These are phyloP conservation scores for Priceomyces haplophilus DNA, from an alignment of 805 yeast species.

Conservation along the genomic window DNA sequence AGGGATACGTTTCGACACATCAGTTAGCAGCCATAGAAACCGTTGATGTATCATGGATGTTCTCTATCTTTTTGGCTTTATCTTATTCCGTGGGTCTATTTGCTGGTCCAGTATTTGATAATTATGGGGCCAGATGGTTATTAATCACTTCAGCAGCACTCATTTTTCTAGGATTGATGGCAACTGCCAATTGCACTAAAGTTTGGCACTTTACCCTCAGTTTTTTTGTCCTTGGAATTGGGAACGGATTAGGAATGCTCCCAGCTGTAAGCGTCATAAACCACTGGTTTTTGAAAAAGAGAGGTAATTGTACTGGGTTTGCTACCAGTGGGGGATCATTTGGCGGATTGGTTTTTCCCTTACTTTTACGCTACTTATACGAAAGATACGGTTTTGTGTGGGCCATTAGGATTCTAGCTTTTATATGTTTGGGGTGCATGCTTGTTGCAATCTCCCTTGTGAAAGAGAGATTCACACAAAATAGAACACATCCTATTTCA, in stretches of 20 bases:
- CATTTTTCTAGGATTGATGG: constrained; percentile 49
- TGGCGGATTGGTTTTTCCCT: constrained; percentile 63
- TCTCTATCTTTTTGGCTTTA: constrained; percentile 53
- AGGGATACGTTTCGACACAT: constrained; percentile 54
- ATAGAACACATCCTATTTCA: not conserved
- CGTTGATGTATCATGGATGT: constrained; percentile 60
- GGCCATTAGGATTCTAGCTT: constrained; percentile 52
- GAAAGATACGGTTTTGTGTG: constrained; percentile 54
- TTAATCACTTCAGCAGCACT: constrained; percentile 42
- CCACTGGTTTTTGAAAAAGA: constrained; percentile 57
- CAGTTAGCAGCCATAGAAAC: constrained; percentile 47
- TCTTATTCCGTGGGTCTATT: constrained; percentile 48
- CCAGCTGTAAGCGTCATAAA: constrained; percentile 61
- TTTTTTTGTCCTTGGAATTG: constrained; percentile 55
- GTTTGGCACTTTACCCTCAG: constrained; percentile 62
- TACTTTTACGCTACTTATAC: constrained; percentile 46
- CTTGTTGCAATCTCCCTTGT: constrained; percentile 23
- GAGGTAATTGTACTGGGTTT: constrained; percentile 48
- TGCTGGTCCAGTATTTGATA: constrained; percentile 62
- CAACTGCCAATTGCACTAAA: constrained; percentile 50
- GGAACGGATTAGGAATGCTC: constrained; percentile 57
- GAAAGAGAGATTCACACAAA: constrained; percentile 23
- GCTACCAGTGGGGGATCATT: constrained; percentile 66
- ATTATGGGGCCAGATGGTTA: constrained; percentile 50
- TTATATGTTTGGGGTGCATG: constrained; percentile 28